A percentile compares a stretch with the other conserved stretches of the same genome.
Evolutionary conservation across 1,284 basidiomycete genomes (phyloP).

Genomic region (Sanghuangporus sanghuang): DNA sequence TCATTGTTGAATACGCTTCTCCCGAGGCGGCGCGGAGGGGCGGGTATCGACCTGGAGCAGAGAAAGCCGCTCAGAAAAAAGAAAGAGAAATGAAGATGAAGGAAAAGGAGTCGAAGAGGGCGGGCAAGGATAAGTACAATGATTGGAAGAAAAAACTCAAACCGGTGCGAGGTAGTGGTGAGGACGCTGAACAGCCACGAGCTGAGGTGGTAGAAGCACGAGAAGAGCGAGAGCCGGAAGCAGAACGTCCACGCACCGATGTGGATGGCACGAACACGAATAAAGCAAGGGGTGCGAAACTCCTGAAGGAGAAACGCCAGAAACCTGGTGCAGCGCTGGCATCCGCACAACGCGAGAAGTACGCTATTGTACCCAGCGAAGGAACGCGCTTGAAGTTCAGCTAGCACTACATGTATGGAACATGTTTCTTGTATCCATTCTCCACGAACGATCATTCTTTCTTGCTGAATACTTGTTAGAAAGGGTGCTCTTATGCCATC

Average conservation of each 20-base stretch:
- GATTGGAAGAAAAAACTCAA: not conserved
- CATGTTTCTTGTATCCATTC: not conserved
- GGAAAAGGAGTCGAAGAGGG: slow-evolving; percentile 14
- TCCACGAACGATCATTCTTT: too few relatives aligned
- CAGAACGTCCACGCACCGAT: slow-evolving; percentile 1
- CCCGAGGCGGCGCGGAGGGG: slow-evolving; percentile 78
- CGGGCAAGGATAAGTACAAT: not conserved
- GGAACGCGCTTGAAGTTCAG: slow-evolving; percentile 83
- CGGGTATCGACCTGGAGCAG: slow-evolving; percentile 31
- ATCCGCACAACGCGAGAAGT: slow-evolving; percentile 79
- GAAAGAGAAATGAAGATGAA: not conserved
- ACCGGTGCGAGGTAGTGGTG: not conserved
- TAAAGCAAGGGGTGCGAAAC: slow-evolving; percentile 20
- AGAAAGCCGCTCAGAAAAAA: slow-evolving; percentile 14
- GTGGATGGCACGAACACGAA: not conserved
- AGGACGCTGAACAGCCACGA: too few relatives aligned
- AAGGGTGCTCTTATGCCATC: too few relatives aligned
- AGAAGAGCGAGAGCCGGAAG: not conserved
- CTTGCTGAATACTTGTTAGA: too few relatives aligned
- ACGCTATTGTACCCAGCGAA: slow-evolving; percentile 73
- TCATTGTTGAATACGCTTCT: slow-evolving; percentile 87
- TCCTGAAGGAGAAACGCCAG: slow-evolving; percentile 36
- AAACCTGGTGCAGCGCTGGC: slow-evolving; percentile 91
- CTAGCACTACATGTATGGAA: not conserved
- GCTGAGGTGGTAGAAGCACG: not conserved